Conservation (phyloP, 1,284 basidiomycete species). For the Microbotryum scabiosae region DNA sequence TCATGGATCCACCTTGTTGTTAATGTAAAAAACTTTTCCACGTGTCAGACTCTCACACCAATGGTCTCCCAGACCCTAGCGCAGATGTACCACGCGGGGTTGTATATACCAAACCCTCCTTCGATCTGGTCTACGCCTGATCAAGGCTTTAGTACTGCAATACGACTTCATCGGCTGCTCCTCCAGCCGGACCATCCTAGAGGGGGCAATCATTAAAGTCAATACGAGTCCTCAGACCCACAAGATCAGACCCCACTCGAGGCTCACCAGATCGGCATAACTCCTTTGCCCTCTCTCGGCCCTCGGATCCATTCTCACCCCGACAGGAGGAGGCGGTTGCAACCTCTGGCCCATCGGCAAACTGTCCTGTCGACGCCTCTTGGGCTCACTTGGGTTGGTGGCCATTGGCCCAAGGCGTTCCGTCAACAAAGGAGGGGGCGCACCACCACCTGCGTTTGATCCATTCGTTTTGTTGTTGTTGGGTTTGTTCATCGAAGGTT, state of each 20-base stretch:
- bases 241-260: too few species aligned
- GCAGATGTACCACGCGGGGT: too few species aligned
- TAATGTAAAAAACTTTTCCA: too few species aligned
- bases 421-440: too few species aligned
- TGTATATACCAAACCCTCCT: too few species aligned
- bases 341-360: too few species aligned
- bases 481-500: background rate
- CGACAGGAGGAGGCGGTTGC: constrained; percentile 21
- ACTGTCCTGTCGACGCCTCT: too few species aligned
- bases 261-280: constrained; percentile 27
- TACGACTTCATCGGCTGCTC: constrained; percentile 4
- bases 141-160: constrained; percentile 14
- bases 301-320: constrained; percentile 23
- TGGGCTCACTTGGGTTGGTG: too few species aligned
- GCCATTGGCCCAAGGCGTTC: too few species aligned
- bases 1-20: too few species aligned
- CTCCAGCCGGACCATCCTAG: constrained; percentile 16
- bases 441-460: background rate
- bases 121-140: background rate
- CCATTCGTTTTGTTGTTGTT: background rate
- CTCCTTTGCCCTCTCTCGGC: constrained; percentile 15
- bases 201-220: background rate
- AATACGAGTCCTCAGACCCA: background rate
- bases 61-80: too few species aligned
- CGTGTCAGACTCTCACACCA: too few species aligned